These are phyloP conservation scores for Dryas octopetala DNA, from an alignment of 306 rosid genomes.

Conservation along the genomic window DNA sequence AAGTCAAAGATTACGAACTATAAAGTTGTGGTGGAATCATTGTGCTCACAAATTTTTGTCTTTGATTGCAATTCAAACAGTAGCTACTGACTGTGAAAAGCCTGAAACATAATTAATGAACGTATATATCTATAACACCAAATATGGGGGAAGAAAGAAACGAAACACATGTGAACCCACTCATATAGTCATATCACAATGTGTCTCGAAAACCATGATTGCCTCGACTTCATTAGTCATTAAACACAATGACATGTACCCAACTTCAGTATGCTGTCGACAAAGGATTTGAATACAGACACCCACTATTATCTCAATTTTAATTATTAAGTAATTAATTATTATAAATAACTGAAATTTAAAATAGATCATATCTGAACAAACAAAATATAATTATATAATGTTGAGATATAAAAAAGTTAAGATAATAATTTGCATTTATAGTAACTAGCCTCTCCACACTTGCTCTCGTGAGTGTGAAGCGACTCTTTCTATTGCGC, in stretches of 20 bases:
- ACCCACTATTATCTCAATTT: background rate
- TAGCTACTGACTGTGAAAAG: constrained; percentile 1
- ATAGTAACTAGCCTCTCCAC: too few relatives aligned
- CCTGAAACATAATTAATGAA: background rate
- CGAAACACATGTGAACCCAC: constrained; percentile 23
- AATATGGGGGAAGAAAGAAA: background rate
- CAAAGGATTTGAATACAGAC: background rate
- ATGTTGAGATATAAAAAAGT: too few relatives aligned
- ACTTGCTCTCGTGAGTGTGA: too few relatives aligned
- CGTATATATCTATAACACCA: background rate
- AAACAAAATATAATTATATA: too few relatives aligned
- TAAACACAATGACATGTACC: constrained; percentile 4
- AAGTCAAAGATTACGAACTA: constrained; percentile 37
- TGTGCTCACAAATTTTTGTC: constrained; percentile 27
- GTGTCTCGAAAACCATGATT: constrained; percentile 25
- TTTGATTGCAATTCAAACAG: constrained; percentile 21
- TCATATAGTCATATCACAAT: constrained; percentile 31
- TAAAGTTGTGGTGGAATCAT: constrained; percentile 24
- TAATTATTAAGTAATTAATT: too few relatives aligned
- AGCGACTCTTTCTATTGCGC: too few relatives aligned
- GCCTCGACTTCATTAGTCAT: constrained; percentile 14
- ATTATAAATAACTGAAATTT: too few relatives aligned
- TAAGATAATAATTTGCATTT: too few relatives aligned
- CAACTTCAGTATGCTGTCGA: background rate
- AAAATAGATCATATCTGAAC: too few relatives aligned